phyloP scores from a whole-genome alignment of 2,329 filamentous ascomycete species.

The Fusarium abutilonis region DNA sequence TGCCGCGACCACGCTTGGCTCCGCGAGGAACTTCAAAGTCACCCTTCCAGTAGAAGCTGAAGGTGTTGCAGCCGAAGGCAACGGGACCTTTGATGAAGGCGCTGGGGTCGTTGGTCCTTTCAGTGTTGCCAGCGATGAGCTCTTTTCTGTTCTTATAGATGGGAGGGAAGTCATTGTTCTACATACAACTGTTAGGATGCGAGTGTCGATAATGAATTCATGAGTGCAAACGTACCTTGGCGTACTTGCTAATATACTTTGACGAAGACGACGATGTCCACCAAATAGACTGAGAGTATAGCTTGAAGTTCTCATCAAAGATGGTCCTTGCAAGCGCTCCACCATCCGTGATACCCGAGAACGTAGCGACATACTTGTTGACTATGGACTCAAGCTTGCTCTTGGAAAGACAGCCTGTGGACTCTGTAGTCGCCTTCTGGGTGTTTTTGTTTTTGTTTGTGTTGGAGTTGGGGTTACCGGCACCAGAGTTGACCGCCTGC shows the following conservation, averaged over 20 bases:
- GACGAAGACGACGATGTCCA: conserved; percentile 31
- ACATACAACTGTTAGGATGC: not conserved
- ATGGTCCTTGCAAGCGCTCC: conserved; percentile 18
- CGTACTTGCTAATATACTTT: conserved; percentile 26
- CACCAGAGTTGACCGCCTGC: conserved; percentile 3
- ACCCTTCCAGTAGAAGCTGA: conserved; percentile 39
- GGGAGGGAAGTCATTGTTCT: conserved; percentile 38
- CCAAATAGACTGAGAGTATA: conserved; percentile 38
- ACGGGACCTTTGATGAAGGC: conserved; percentile 32
- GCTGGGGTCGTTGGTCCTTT: conserved; percentile 20
- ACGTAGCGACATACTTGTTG: conserved; percentile 35
- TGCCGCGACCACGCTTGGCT: conserved; percentile 20
- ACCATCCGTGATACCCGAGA: conserved; percentile 33
- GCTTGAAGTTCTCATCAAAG: conserved; percentile 28
- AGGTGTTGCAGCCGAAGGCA: conserved; percentile 38
- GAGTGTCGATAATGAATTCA: accelerated
- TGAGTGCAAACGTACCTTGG: conserved; percentile 6
- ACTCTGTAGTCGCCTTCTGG: conserved; percentile 3
- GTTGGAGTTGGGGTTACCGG: not conserved
- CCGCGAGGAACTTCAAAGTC: conserved; percentile 30
- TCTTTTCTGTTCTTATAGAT: conserved; percentile 22
- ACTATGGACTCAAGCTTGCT: conserved; percentile 26
- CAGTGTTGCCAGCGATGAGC: conserved; percentile 27
- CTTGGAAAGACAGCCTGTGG: conserved; percentile 18
- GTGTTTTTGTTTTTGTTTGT: not conserved